Evolutionary conservation across 148 eudicot species (phyloP).

Genomic region (Vaccinium myrtillus): DNA sequence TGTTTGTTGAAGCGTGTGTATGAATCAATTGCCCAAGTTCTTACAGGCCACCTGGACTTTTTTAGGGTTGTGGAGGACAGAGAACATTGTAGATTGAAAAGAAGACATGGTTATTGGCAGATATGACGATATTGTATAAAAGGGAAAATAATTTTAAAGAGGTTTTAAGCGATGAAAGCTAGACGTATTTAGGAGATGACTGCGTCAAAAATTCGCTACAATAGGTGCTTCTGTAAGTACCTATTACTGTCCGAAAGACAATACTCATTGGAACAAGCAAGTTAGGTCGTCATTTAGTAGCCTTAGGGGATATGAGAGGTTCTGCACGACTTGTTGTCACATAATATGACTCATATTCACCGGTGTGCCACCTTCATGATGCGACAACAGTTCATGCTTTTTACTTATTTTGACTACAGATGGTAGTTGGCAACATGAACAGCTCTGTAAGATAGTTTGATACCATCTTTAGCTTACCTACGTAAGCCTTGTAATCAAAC

Average conservation of each 20-base stretch:
- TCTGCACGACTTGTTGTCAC: neutral
- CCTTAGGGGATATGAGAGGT: neutral
- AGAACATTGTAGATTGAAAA: neutral
- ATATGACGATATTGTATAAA: neutral
- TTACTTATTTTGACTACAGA: neutral
- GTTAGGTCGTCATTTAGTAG: neutral
- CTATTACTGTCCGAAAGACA: neutral
- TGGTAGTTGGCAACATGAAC: neutral
- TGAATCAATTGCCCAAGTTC: neutral
- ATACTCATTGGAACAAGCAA: neutral
- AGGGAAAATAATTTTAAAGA: neutral
- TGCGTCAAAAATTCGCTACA: neutral
- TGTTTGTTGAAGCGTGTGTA: neutral
- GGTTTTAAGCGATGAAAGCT: neutral
- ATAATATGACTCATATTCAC: no score
- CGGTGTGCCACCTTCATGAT: neutral
- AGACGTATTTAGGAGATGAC: constrained; percentile 9
- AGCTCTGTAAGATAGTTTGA: neutral
- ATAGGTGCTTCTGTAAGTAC: neutral
- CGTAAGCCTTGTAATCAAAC: neutral
- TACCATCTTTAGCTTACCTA: neutral
- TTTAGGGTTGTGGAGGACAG: neutral
- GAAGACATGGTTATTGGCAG: neutral
- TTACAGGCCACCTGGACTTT: neutral
- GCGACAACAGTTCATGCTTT: neutral